Percentiles rank a stretch among this genome's conserved stretches.
Evolutionary conservation across 306 rosid species (phyloP).

Genomic region (Cicer cuneatum): DNA sequence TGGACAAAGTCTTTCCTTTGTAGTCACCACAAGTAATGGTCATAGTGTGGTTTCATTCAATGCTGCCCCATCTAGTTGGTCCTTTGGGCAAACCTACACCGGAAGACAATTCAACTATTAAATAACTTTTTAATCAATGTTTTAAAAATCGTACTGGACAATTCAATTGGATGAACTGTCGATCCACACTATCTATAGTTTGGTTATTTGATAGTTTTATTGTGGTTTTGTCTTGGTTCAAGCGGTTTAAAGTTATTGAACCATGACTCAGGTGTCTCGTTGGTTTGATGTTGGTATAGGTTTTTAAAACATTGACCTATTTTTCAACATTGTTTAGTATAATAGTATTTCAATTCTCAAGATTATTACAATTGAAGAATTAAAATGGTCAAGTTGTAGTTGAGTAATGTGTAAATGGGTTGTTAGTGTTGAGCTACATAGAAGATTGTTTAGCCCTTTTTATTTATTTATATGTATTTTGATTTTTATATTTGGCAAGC

Average conservation of each 20-base stretch:
- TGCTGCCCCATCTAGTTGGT: constrained; percentile 53
- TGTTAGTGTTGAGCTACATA: constrained; percentile 34
- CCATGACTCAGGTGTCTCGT: background rate
- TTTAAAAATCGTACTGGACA: background rate
- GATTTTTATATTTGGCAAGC: constrained; percentile 26
- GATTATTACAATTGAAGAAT: background rate
- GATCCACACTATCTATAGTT: background rate
- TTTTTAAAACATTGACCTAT: background rate
- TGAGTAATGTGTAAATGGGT: constrained; percentile 37
- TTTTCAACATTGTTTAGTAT: constrained; percentile 33
- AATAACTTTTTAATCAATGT: constrained; percentile 2
- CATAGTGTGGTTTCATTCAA: constrained; percentile 48
- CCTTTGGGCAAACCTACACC: constrained; percentile 59
- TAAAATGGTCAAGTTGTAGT: constrained; percentile 5
- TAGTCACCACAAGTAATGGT: constrained; percentile 55
- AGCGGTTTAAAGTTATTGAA: background rate
- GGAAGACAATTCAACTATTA: constrained; percentile 52
- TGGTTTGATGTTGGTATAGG: background rate
- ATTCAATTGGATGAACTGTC: background rate
- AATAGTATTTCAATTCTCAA: constrained; percentile 4
- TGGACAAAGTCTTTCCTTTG: constrained; percentile 59
- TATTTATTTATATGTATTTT: constrained; percentile 33
- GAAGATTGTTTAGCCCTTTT: constrained; percentile 47
- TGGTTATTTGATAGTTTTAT: background rate
- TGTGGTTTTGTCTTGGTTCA: background rate